phyloP scores from a whole-genome alignment of 805 yeast genomes.

The Candida palmyrensis region DNA sequence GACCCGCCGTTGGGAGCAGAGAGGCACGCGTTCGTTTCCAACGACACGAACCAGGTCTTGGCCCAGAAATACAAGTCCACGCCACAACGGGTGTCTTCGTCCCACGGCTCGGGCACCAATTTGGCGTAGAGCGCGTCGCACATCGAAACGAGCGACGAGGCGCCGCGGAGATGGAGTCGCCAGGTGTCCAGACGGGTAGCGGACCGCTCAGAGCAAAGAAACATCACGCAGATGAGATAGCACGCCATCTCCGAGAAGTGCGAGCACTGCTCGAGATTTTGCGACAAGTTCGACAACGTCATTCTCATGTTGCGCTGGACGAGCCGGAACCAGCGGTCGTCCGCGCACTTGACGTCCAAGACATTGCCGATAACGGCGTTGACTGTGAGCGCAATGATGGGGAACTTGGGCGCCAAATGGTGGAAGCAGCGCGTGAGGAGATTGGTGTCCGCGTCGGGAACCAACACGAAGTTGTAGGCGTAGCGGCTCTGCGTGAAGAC shows the following conservation, averaged over 20 bases:
- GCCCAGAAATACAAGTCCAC: conserved; percentile 3
- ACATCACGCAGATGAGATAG: conserved; percentile 5
- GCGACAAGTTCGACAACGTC: not conserved
- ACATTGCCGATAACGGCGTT: conserved; percentile 4
- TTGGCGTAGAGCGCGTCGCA: conserved; percentile 1
- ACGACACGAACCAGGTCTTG: conserved; percentile 4
- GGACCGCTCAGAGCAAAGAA: conserved; percentile 5
- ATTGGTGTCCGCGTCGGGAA: conserved; percentile 1
- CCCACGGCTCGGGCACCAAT: not conserved
- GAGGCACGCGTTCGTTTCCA: conserved; percentile 4
- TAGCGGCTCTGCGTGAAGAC: conserved; percentile 1
- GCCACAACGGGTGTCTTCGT: conserved; percentile 1
- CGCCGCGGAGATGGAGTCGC: conserved; percentile 4
- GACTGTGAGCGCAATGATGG: not conserved
- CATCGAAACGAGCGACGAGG: conserved; percentile 2
- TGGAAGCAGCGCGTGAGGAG: conserved; percentile 1
- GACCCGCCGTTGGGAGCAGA: conserved; percentile 5
- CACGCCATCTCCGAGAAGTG: conserved; percentile 5
- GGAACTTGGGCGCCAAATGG: conserved; percentile 2
- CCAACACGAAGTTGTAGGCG: conserved; percentile 1
- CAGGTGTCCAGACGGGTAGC: conserved; percentile 2
- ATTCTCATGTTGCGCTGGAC: conserved; percentile 1
- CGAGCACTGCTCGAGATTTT: not conserved
- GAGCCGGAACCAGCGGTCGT: conserved; percentile 3
- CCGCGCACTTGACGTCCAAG: conserved; percentile 1